phyloP scores from a whole-genome alignment of 306 rosid species.

The Datisca glomerata region DNA sequence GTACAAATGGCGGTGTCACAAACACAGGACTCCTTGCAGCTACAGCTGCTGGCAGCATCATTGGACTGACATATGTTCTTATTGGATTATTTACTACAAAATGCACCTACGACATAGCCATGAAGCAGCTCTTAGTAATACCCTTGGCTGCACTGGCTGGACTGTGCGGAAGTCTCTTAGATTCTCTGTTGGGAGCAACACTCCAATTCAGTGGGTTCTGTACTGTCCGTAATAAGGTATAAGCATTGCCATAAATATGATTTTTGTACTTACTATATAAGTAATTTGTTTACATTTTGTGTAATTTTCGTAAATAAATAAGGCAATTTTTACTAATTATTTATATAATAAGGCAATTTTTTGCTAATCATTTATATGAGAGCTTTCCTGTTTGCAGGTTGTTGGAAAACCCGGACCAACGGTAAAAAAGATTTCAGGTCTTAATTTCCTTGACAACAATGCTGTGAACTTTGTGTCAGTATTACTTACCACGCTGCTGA shows the following conservation, averaged over 20 bases:
- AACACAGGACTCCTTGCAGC: slow-evolving; percentile 78
- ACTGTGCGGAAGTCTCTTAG: slow-evolving; percentile 61
- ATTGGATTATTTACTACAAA: slow-evolving; percentile 43
- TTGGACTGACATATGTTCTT: slow-evolving; percentile 52
- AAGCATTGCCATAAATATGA: background rate
- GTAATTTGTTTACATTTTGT: too few species aligned
- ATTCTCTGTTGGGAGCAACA: slow-evolving; percentile 94
- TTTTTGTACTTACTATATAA: too few species aligned
- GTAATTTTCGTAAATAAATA: too few species aligned
- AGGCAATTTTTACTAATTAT: background rate
- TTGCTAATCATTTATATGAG: background rate
- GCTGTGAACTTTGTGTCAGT: slow-evolving; percentile 71
- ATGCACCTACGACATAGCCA: slow-evolving; percentile 30
- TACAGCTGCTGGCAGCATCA: slow-evolving; percentile 57
- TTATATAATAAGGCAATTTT: background rate
- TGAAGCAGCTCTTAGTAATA: slow-evolving; percentile 66
- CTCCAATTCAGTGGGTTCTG: slow-evolving; percentile 87
- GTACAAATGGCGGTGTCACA: slow-evolving; percentile 90
- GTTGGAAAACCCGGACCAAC: slow-evolving; percentile 92
- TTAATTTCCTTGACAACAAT: slow-evolving; percentile 70
- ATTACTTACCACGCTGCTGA: slow-evolving; percentile 51
- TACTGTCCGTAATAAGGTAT: slow-evolving; percentile 71
- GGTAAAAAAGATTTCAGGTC: slow-evolving; percentile 63
- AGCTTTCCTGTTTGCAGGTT: slow-evolving; percentile 33
- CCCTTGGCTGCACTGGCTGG: slow-evolving; percentile 72